These are phyloP conservation scores for Sporothrix brasiliensis DNA, from an alignment of 2,329 filamentous ascomycete genomes.

Conservation along the genomic window DNA sequence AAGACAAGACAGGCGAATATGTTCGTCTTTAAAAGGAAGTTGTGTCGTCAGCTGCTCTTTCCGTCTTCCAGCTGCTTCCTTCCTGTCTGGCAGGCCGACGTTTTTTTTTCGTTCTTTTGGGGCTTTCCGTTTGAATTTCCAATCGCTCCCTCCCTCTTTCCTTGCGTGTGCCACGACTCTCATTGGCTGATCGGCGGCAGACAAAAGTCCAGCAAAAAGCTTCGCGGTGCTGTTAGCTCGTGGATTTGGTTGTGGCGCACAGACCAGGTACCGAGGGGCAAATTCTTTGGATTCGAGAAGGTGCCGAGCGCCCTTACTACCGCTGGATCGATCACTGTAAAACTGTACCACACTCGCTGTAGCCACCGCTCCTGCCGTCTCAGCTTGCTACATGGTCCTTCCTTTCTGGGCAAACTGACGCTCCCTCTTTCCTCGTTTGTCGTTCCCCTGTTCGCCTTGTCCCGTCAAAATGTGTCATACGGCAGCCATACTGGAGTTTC, in stretches of 20 bases:
- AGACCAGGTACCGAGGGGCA: conserved; percentile 12
- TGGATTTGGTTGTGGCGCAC: conserved; percentile 15
- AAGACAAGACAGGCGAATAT: neutral
- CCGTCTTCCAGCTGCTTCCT: conserved; percentile 19
- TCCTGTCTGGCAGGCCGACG: neutral
- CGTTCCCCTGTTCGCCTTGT: neutral
- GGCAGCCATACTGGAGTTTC: neutral
- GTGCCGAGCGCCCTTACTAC: neutral
- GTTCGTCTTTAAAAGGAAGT: conserved; percentile 13
- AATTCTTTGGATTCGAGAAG: neutral
- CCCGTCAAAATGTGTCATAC: conserved; percentile 23
- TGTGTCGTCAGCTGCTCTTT: conserved; percentile 5
- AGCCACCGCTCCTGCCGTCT: neutral
- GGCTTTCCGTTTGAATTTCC: neutral
- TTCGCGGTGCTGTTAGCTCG: conserved; percentile 2
- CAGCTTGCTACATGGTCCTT: neutral
- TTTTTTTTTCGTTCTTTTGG: neutral
- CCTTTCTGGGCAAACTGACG: neutral
- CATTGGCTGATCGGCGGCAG: conserved; percentile 1
- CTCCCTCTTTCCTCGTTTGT: neutral
- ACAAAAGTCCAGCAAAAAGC: conserved; percentile 10
- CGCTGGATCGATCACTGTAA: neutral
- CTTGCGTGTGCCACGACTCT: neutral
- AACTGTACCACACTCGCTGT: neutral
- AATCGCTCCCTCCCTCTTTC: conserved; percentile 15